phyloP scores from a whole-genome alignment of 83 land plant genomes.

The Thuja plicata region DNA sequence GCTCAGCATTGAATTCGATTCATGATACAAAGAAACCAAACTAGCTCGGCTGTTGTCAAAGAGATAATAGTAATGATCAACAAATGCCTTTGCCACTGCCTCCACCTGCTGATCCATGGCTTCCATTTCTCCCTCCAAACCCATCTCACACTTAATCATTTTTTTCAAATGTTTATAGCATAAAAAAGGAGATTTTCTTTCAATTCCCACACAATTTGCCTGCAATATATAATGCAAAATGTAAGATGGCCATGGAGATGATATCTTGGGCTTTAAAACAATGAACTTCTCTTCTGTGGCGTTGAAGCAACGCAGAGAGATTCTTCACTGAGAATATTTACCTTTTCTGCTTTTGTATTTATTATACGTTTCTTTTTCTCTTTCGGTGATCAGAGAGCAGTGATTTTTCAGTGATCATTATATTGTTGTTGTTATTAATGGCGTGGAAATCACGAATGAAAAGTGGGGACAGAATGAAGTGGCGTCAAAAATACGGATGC shows the following conservation, averaged over 20 bases:
- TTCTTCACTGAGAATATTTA: too few relatives aligned
- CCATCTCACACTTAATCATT: neutral
- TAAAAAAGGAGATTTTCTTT: too few relatives aligned
- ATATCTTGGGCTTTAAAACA: neutral
- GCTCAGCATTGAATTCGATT: conserved; percentile 37
- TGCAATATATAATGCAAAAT: neutral
- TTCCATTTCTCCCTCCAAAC: neutral
- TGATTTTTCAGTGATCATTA: too few relatives aligned
- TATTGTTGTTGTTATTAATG: too few relatives aligned
- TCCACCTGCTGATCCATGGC: conserved; percentile 8
- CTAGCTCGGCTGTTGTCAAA: conserved; percentile 35
- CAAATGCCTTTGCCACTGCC: conserved; percentile 6
- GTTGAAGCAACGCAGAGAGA: too few relatives aligned
- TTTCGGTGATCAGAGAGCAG: too few relatives aligned
- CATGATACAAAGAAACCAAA: conserved; percentile 32
- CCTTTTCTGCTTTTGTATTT: too few relatives aligned
- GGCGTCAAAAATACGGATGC: too few relatives aligned
- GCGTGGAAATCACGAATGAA: too few relatives aligned
- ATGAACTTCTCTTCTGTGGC: too few relatives aligned
- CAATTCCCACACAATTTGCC: neutral
- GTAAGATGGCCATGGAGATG: neutral
- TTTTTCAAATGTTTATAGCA: neutral
- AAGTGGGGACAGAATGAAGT: too few relatives aligned
- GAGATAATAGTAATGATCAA: conserved; percentile 9
- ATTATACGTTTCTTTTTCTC: too few relatives aligned